Evolutionary conservation across 441 rosid genomes (phyloP).

Genomic region (Gossypium aridum): DNA sequence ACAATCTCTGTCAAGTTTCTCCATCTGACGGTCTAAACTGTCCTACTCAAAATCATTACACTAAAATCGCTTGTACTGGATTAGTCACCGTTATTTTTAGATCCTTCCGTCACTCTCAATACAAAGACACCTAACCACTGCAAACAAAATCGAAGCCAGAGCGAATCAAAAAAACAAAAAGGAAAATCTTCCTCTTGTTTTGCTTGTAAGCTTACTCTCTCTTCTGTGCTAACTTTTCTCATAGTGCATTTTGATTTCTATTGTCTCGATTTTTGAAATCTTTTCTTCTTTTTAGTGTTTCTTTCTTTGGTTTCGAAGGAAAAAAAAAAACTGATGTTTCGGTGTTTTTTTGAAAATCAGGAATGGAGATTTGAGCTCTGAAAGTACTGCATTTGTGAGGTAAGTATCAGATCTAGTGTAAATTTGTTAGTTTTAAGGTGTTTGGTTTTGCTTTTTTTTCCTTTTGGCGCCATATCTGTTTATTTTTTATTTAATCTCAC

Average conservation of each 20-base stretch:
- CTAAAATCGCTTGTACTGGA: neutral
- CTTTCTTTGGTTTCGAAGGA: neutral
- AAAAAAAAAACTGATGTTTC: constrained; percentile 11
- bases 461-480: constrained; percentile 16
- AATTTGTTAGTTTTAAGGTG: neutral
- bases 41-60: neutral
- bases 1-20: neutral
- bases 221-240: constrained; percentile 7
- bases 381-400: constrained; percentile 31
- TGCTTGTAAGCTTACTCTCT: constrained; percentile 23
- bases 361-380: constrained; percentile 38
- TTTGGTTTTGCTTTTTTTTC: neutral
- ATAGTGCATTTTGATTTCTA: constrained; percentile 25
- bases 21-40: neutral
- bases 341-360: constrained; percentile 18
- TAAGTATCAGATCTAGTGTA: constrained; percentile 59
- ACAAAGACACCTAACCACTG: neutral
- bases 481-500: neutral
- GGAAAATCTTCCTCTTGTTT: constrained; percentile 19
- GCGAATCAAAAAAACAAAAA: neutral
- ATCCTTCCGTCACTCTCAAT: neutral
- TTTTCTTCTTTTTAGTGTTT: constrained; percentile 5
- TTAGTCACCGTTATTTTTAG: constrained; percentile 9
- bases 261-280: neutral
- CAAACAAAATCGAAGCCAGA: neutral